Evolutionary conservation across 805 yeast genomes (phyloP), one percentile per base, ranked within the genome.

Genomic region (Pichia nakasei): DNA sequence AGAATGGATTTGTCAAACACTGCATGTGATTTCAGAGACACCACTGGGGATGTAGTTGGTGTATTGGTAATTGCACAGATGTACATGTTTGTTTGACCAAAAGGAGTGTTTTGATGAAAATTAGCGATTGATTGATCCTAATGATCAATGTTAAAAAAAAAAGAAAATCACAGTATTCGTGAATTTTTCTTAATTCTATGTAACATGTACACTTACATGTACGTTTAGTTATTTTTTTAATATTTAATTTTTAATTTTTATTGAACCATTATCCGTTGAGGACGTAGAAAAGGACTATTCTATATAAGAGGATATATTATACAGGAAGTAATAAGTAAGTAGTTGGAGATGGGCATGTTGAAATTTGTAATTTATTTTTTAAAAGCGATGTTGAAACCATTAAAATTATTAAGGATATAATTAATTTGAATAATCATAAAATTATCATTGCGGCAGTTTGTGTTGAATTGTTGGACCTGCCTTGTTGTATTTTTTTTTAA

Each of bases 21-120:
- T 38, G 76, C 66, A 9, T 84, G 83, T 44, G 88, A 80, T 48
- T 66, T 75, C 3, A 81, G 78, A 0, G 95, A 86, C 1, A 89
- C 65, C 9, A 85, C 96, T 0, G 97, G 91, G 32, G 68, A 68
- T n/a, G 56, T 60, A 6, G 88, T 75, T 0, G 73, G 75, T 48
- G 78, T 76, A 11, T 96, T 96, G 12, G 95, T 82, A n/a, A 64
- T 50, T 1, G 64, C 49, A 43, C 67, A 63, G 35, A 62, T 50
- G 12, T 48, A 44, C 55, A 52, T n/a, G n/a, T n/a, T 52, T 9
- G 15, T 29, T 12, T 29, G 27, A 2, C 33, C n/a, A 9, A 29
- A 15, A 29, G 33, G 8, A 29, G 7, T 22, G 20, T 21, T 15
- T 41, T 18, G 35, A 27, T 35, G 15, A 2, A n/a, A n/a, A n/a